Evolutionary conservation across 2,329 filamentous ascomycete genomes (phyloP), one percentile per base, ranked within the genome.

Genomic region (Exophiala mesophila): DNA sequence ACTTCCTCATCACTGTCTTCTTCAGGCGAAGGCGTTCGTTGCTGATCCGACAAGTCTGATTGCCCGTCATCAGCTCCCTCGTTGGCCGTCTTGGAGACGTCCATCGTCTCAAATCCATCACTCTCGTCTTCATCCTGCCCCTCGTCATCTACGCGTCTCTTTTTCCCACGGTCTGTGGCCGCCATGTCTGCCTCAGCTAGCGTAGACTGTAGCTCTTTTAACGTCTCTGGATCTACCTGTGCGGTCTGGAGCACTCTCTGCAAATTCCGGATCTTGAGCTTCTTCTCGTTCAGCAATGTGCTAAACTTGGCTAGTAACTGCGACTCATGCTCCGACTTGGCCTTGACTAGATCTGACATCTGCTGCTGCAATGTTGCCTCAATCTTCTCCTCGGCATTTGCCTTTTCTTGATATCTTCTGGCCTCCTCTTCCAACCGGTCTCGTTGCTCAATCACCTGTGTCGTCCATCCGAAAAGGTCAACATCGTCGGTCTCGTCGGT

Each of bases 231-330:
- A 53, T 74, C 66, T 13, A 69, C 51, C 41, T 72, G 73, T 6
- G 71, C 72, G 20, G 67, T 64, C 12, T 70, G 68, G 10, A 81
- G 57, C 4, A 80, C 59, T 16, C 77, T 68, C 55, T 77, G 75
- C 58, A 80, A 76, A 53, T 80, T 78, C 36, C 78, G 64, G 36
- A 82, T 80, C 56, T 82, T 82, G 4, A 77, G 65, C 62, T 82
- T 82, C 62, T 82, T 82, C 49, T 74, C 71, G 44, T 82, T 82
- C 6, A 82, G 61, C 17, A 82, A 55, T 35, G 71, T 68, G 39
- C 69, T 69, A 47, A 80, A 80, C 55, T 78, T 78, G 41, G 68
- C 64, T n/a, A 82, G 59, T 49, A 82, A 60, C 33, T 72, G 68
- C 13, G 71, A 66, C 49, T 82, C 77, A 45, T 80, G 71, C 38